Evolutionary conservation across 176 grass and related monocot genomes (phyloP), one percentile per base, ranked within the genome.

Genomic region (Lolium perenne): DNA sequence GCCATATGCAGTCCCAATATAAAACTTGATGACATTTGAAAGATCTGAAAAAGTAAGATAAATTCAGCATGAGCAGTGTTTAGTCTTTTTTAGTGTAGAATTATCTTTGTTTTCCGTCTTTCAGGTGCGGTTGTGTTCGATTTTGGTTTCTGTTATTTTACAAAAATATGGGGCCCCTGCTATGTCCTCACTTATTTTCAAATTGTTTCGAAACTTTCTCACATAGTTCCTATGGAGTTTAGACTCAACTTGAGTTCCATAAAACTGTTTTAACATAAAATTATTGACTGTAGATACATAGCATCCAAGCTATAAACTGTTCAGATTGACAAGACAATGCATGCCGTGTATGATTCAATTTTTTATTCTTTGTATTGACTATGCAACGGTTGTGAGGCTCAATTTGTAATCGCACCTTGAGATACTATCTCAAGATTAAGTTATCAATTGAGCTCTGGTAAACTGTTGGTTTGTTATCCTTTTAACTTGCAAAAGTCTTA

Each of bases 401-500:
- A 29, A 55, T 61, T 83, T 54, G 8, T 29, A 38, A 64, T 62
- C 14, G 53, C 0, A 10, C 20, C 49, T 74, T 58, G 70, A 83
- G 43, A 48, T 29, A 49, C 57, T 21, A 65, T 65, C 5, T 55
- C 23, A 72, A 74, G 9, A 54, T 55, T 43, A 78, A 46, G 29
- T 35, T 80, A 21, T 10, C 21, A 82, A 6, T 78, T 58, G 7
- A 35, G 32, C 32, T 35, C 26, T 85, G 61, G 46, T 66, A 87
- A 16, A 4, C n/a, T 70, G 79, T 55, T 56, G 23, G 20, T 49
- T 79, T 84, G 38, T 82, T 79, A 63, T 26, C 41, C 35, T 72
- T 78, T 16, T 29, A 57, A 47, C 23, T 70, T 68, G 48, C 32
- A 80, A 65, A 35, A 68, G 50, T 57, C 7, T 67, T 45, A 46